Percentiles rank a stretch among this genome's conserved stretches.
These are phyloP conservation scores for Cymbopogon citratus DNA, from an alignment of 176 grass and related monocot genomes.

Conservation along the genomic window DNA sequence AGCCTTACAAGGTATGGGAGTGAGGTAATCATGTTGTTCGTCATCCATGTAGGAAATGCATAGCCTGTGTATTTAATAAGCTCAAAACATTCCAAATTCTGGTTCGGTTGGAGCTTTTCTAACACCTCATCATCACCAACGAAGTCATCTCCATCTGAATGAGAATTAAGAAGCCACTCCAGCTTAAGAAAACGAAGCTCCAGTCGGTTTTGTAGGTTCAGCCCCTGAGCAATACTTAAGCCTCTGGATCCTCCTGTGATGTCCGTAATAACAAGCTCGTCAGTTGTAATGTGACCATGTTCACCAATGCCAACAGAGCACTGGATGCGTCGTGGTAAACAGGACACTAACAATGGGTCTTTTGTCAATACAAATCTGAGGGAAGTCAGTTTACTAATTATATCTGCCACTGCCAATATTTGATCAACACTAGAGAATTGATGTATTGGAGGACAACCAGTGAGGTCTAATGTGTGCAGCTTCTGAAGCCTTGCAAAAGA, in stretches of 20 bases:
- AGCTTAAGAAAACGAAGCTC: slow-evolving; percentile 19
- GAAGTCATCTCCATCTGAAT: not conserved
- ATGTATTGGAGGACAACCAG: not conserved
- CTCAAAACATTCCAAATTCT: not conserved
- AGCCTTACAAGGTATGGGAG: slow-evolving; percentile 29
- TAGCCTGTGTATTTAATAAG: slow-evolving; percentile 4
- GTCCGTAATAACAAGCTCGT: slow-evolving; percentile 19
- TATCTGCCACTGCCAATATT: not conserved
- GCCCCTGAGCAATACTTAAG: not conserved
- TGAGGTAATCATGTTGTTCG: not conserved
- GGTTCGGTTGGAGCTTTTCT: slow-evolving; percentile 33
- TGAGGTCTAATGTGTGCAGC: slow-evolving; percentile 24
- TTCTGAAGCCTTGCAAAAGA: slow-evolving; percentile 22
- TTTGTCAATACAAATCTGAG: slow-evolving; percentile 17
- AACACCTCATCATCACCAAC: not conserved
- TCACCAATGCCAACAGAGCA: not conserved
- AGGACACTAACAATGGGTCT: not conserved
- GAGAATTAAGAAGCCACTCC: not conserved
- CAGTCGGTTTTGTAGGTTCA: not conserved
- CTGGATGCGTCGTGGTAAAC: not conserved
- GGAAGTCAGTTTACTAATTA: not conserved
- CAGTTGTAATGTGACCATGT: not conserved
- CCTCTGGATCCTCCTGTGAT: slow-evolving; percentile 2
- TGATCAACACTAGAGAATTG: not conserved
- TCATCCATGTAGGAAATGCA: slow-evolving; percentile 26